Conservation (phyloP, 768 basidiomycete genomes). For the Rhodotorula toruloides region DNA sequence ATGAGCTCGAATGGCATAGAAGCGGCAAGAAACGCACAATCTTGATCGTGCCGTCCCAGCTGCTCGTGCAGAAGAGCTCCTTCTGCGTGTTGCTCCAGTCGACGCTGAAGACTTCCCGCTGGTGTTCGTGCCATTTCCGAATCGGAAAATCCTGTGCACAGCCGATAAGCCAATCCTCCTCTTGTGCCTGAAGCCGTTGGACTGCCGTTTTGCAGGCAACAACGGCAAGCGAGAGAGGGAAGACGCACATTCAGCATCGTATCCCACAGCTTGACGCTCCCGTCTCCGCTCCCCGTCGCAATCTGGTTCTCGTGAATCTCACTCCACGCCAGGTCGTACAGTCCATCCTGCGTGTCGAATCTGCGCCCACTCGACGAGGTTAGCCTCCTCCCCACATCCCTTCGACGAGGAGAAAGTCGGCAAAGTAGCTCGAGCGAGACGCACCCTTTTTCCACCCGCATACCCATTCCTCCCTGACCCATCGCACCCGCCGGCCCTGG, state of each 20-base stretch:
- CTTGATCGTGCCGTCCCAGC: constrained; percentile 89
- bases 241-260: constrained; percentile 67
- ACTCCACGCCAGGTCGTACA: constrained; percentile 91
- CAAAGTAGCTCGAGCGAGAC: constrained; percentile 1
- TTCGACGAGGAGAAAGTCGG: constrained; percentile 18
- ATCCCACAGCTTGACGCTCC: constrained; percentile 86
- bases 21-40: constrained; percentile 56
- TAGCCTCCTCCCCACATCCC: background rate
- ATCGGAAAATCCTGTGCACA: constrained; percentile 71
- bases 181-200: background rate
- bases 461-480: constrained; percentile 25
- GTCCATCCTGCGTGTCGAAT: constrained; percentile 81
- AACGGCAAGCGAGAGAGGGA: background rate
- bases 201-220: background rate
- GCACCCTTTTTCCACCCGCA: constrained; percentile 43
- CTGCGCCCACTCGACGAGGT: constrained; percentile 48
- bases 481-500: background rate
- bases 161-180: background rate
- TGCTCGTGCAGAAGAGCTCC: constrained; percentile 75
- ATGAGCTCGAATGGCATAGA: background rate
- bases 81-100: constrained; percentile 95
- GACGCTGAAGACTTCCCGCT: constrained; percentile 82
- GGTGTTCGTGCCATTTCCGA: constrained; percentile 88
- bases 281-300: constrained; percentile 81
- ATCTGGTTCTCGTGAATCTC: constrained; percentile 92